phyloP scores from a whole-genome alignment of 2,329 filamentous ascomycete genomes.

The Pezicula rhizophila region DNA sequence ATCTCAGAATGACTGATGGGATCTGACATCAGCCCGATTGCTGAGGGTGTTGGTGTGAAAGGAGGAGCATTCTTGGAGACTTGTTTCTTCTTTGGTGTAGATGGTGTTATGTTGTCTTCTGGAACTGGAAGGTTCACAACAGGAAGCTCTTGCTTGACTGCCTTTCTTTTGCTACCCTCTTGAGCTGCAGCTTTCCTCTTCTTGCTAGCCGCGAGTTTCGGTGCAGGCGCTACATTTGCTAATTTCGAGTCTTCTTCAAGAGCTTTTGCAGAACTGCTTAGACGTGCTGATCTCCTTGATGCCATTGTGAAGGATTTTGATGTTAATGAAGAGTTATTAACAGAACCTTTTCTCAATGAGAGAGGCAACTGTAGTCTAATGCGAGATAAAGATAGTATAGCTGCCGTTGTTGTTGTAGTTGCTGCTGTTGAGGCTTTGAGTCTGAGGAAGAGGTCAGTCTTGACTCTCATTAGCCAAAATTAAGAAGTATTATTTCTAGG shows the following conservation, averaged over 20 bases:
- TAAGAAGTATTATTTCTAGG: no score
- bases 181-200: conserved; percentile 17
- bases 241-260: conserved; percentile 7
- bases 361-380: conserved; percentile 14
- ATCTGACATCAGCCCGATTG: conserved; percentile 39
- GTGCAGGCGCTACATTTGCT: neutral
- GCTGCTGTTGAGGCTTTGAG: neutral
- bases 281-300: conserved; percentile 21
- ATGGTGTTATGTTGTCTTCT: conserved; percentile 6
- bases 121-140: neutral
- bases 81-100: conserved; percentile 23
- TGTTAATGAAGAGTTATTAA: neutral
- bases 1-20: conserved; percentile 34
- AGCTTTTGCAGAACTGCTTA: conserved; percentile 14
- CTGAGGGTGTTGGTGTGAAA: conserved; percentile 42
- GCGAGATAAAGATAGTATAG: neutral
- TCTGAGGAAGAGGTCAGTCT: no score
- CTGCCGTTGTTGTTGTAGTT: neutral
- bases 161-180: conserved; percentile 22
- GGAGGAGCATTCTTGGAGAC: conserved; percentile 23
- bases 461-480: no score
- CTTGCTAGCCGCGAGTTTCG: conserved; percentile 14
- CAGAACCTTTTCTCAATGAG: conserved; percentile 6
- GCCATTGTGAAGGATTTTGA: conserved; percentile 15
- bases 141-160: conserved; percentile 10